These are phyloP conservation scores for Globisporangium sylvaticum DNA, from an alignment of 352 stramenopile species.

Conservation along the genomic window DNA sequence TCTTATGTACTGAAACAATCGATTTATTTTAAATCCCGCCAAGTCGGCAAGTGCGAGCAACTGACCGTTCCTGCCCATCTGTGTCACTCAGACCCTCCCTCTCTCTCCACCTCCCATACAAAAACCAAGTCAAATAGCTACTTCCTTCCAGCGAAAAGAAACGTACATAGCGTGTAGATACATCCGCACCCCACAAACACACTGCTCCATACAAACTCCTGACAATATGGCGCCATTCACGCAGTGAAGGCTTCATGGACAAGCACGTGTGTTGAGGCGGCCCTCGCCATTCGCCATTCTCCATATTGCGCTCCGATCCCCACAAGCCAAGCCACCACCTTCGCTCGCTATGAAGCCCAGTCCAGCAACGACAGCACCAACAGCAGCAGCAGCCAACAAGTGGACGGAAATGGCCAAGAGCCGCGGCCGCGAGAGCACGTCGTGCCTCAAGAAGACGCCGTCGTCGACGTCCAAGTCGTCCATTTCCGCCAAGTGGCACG, in stretches of 20 bases:
- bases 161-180: not conserved
- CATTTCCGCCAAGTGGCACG: slow-evolving; percentile 46
- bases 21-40: not conserved
- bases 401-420: slow-evolving; percentile 8
- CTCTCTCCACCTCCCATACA: slow-evolving; percentile 5
- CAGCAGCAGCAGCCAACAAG: not conserved
- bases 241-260: not conserved
- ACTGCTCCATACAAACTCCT: not conserved
- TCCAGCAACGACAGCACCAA: not conserved
- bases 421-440: slow-evolving; percentile 1
- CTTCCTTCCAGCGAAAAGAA: slow-evolving; percentile 5
- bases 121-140: not conserved
- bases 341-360: not conserved
- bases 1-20: not conserved
- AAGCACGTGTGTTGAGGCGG: not conserved
- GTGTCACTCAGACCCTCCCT: not conserved
- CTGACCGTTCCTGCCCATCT: slow-evolving; percentile 6
- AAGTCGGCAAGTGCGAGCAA: not conserved
- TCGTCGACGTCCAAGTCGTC: slow-evolving; percentile 17
- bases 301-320: slow-evolving; percentile 1
- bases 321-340: not conserved
- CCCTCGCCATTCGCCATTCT: not conserved
- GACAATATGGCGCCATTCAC: not conserved
- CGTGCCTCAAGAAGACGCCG: slow-evolving; percentile 57
- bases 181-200: not conserved